phyloP scores from a whole-genome alignment of 2,329 filamentous ascomycete genomes.

The Orbilia ellipsospora region DNA sequence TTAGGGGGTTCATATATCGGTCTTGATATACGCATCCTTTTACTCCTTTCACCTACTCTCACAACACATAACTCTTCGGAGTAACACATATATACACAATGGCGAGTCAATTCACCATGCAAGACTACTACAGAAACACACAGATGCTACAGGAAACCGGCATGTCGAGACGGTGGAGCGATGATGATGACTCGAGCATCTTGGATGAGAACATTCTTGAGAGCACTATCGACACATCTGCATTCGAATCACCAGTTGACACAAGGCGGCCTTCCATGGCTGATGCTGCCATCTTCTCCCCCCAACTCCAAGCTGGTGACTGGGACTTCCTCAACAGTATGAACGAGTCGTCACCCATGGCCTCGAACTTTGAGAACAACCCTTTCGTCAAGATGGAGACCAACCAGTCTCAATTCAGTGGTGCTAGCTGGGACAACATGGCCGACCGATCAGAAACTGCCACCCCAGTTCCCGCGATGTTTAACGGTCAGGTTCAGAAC shows the following conservation, averaged over 20 bases:
- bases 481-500: constrained; percentile 46
- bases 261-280: constrained; percentile 54
- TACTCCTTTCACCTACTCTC: not conserved
- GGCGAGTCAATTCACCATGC: constrained; percentile 50
- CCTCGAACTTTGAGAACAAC: constrained; percentile 68
- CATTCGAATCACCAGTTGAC: constrained; percentile 59
- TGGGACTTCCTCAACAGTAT: constrained; percentile 64
- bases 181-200: constrained; percentile 60
- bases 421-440: constrained; percentile 57
- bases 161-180: constrained; percentile 58
- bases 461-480: constrained; percentile 55
- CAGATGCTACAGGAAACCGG: constrained; percentile 49
- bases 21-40: constrained; percentile 18
- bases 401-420: constrained; percentile 57
- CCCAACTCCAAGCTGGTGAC: constrained; percentile 71
- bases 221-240: constrained; percentile 58
- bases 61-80: constrained; percentile 16
- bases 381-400: constrained; percentile 60
- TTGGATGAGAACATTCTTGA: constrained; percentile 60
- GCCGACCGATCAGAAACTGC: constrained; percentile 58
- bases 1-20: constrained; percentile 13
- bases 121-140: constrained; percentile 54
- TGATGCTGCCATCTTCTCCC: constrained; percentile 59
- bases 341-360: constrained; percentile 66
- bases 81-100: constrained; percentile 32